Evolutionary conservation across 352 stramenopile species (phyloP).

Genomic region (Phytopythium aichiense): DNA sequence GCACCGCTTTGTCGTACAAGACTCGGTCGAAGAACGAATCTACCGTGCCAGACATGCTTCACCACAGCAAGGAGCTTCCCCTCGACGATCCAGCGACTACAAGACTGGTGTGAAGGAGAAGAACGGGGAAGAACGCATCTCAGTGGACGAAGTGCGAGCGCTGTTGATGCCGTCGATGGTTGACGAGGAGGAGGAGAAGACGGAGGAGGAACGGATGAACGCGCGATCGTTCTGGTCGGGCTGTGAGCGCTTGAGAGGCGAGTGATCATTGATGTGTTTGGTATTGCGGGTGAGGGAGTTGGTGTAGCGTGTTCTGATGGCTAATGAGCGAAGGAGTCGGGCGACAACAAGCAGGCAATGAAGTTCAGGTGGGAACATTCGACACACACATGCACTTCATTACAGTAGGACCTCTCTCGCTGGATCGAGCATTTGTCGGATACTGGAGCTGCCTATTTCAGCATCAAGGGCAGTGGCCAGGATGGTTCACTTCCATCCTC

Average conservation of each 20-base stretch:
- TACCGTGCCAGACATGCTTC: conserved; percentile 20
- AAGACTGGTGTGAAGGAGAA: neutral
- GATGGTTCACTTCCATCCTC: neutral
- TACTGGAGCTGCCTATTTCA: neutral
- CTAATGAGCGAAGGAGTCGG: too few species aligned
- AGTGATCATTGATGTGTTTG: neutral
- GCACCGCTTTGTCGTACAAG: conserved; percentile 84
- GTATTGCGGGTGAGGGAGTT: too few species aligned
- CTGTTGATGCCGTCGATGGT: neutral
- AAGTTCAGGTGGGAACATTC: too few species aligned
- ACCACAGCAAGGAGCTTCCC: neutral
- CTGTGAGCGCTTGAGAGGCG: neutral
- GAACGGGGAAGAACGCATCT: conserved; percentile 3
- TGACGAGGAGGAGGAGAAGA: neutral
- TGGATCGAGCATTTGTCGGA: neutral
- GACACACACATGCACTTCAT: too few species aligned
- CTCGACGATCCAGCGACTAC: neutral
- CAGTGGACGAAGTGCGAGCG: neutral
- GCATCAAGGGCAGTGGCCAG: neutral
- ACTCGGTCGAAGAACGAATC: conserved; percentile 90
- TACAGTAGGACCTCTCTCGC: too few species aligned
- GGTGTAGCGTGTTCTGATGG: too few species aligned
- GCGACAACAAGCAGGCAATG: too few species aligned
- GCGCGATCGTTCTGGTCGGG: neutral
- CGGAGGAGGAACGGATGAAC: neutral